Conservation (phyloP, 2,329 filamentous ascomycete species). For the Ambrosiella cleistominuta region DNA sequence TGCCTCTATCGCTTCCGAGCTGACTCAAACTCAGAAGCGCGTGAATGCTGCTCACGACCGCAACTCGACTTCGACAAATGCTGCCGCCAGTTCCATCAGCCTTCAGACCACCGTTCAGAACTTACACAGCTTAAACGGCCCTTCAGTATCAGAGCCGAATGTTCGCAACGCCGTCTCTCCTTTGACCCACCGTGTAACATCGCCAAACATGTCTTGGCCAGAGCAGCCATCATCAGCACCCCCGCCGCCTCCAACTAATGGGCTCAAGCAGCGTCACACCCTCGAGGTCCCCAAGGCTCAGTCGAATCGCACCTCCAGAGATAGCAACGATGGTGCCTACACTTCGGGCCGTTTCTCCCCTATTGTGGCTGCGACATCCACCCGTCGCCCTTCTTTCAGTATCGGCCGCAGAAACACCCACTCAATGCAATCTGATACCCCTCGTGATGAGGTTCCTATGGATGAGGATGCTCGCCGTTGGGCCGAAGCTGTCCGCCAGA, state of each 20-base stretch:
- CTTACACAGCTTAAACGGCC: not conserved
- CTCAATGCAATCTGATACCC: slow-evolving; percentile 68
- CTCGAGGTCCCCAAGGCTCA: slow-evolving; percentile 63
- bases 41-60: slow-evolving; percentile 5
- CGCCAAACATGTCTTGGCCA: slow-evolving; percentile 3
- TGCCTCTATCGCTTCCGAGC: slow-evolving; percentile 5
- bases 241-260: slow-evolving; percentile 23
- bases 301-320: slow-evolving; percentile 52
- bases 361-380: slow-evolving; percentile 28
- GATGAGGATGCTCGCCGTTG: slow-evolving; percentile 85
- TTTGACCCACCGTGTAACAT: slow-evolving; percentile 3
- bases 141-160: not conserved
- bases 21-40: slow-evolving; percentile 7
- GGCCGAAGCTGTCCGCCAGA: slow-evolving; percentile 85
- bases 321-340: slow-evolving; percentile 48
- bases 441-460: slow-evolving; percentile 64
- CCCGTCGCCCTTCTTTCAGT: slow-evolving; percentile 66
- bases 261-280: slow-evolving; percentile 68
- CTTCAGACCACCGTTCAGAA: slow-evolving; percentile 1
- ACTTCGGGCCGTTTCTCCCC: slow-evolving; percentile 73
- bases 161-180: slow-evolving; percentile 7
- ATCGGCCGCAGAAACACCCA: slow-evolving; percentile 65
- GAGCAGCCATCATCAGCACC: slow-evolving; percentile 11
- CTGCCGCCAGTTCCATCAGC: slow-evolving; percentile 3
- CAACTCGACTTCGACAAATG: not conserved